Conservation (phyloP, 2,329 filamentous ascomycete genomes). For the Ophiognomonia clavigignenti-juglandacearum region DNA sequence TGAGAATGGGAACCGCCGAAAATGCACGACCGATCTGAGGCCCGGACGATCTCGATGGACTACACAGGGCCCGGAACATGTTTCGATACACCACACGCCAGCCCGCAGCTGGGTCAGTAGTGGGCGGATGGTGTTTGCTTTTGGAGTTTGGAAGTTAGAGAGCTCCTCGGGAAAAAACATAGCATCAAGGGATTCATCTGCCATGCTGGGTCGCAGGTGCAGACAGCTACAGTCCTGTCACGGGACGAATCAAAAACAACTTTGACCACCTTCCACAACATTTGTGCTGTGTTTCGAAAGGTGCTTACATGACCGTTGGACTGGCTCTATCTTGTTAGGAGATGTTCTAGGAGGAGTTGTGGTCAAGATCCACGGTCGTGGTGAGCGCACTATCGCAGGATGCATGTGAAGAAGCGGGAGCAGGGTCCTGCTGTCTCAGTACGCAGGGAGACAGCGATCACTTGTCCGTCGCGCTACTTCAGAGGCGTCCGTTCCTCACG, state of each 20-base stretch:
- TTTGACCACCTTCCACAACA: constrained; percentile 12
- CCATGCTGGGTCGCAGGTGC: constrained; percentile 15
- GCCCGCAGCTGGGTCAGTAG: constrained; percentile 23
- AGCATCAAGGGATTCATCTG: constrained; percentile 24
- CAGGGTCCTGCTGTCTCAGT: too few relatives aligned
- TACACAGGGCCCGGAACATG: constrained; percentile 23
- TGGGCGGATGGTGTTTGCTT: constrained; percentile 25
- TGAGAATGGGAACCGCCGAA: constrained; percentile 17
- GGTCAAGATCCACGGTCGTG: too few relatives aligned
- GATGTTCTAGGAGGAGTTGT: too few relatives aligned
- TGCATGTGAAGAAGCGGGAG: too few relatives aligned
- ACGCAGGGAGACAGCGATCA: too few relatives aligned
- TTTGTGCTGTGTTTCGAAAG: neutral
- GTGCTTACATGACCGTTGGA: neutral
- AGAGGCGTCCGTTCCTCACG: too few relatives aligned
- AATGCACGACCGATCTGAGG: constrained; percentile 17
- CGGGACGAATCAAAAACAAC: constrained; percentile 16
- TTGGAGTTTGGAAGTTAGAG: constrained; percentile 28
- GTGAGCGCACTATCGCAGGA: too few relatives aligned
- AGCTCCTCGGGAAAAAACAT: constrained; percentile 27
- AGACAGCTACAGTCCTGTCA: constrained; percentile 14
- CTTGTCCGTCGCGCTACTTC: too few relatives aligned
- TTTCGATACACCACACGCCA: constrained; percentile 20
- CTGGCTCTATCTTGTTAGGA: neutral
- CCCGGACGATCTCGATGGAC: constrained; percentile 14